Percentiles rank a stretch among this genome's conserved stretches.
Evolutionary conservation across 495 filamentous ascomycete species (phyloP).

Genomic region (Penicillium angulare): DNA sequence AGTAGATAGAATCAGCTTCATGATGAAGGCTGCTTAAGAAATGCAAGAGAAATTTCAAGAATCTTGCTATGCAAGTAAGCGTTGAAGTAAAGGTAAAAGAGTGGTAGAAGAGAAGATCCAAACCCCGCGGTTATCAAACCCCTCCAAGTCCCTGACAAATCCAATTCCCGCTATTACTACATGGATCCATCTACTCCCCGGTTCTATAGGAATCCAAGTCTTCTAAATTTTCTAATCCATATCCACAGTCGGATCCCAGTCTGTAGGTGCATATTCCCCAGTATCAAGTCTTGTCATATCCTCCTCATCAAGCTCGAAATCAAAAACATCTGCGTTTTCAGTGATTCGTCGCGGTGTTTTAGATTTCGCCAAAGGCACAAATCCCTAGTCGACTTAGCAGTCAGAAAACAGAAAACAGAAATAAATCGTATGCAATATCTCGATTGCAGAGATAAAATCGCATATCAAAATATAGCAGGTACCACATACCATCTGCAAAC

Average conservation of each 20-base stretch:
- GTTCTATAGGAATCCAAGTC: background rate
- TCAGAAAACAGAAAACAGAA: too few species aligned
- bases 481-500: slow-evolving; percentile 67
- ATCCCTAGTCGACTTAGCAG: slow-evolving; percentile 46
- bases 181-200: too few species aligned
- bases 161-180: background rate
- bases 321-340: slow-evolving; percentile 76
- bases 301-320: slow-evolving; percentile 68
- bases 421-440: too few species aligned
- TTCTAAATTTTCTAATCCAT: slow-evolving; percentile 29
- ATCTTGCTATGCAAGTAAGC: too few species aligned
- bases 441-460: too few species aligned
- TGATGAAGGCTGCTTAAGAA: slow-evolving; percentile 36
- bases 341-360: slow-evolving; percentile 54
- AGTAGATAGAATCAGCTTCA: slow-evolving; percentile 82
- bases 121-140: slow-evolving; percentile 6
- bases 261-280: slow-evolving; percentile 55
- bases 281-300: slow-evolving; percentile 59
- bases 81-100: background rate
- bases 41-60: background rate
- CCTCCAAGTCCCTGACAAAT: slow-evolving; percentile 8
- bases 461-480: too few species aligned
- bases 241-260: slow-evolving; percentile 62
- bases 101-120: background rate
- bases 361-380: slow-evolving; percentile 64